Base-by-base conservation (phyloP, 805 yeast species). In the Metahyphopichia silvanorum region DNA sequence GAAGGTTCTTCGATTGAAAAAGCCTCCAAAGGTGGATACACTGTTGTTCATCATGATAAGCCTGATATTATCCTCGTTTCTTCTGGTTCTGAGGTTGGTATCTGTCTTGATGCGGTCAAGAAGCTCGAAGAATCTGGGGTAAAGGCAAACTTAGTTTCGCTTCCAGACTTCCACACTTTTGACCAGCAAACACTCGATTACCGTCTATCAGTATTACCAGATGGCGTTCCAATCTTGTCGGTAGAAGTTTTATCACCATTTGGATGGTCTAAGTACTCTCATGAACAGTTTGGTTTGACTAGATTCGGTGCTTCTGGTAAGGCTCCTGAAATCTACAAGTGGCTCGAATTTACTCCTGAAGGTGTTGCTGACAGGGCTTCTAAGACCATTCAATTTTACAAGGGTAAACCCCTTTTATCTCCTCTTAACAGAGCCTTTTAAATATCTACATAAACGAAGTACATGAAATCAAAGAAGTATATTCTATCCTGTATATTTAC, bases 281-380 rank as follows among this genome's bases (percentile, higher is more conserved):
- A 87, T 70, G 88, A 82, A 72, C 89, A 85, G 60, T 83, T 87
- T 51, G 95, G 95, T 69, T 71, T 87, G 57, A 77, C 86, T 77
- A 77, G 83, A 67, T 87, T 88, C 57, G 96, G 96, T 74, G 88
- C 86, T 38, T 86, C 95, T 38, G 96, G 93, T 57, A 80, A 82
- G 60, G 88, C 81, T 57, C 61, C 64, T 33, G 82, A 81, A 43
- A 74, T 86, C 41, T 87, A 79, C 80, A 75, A 82, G 65, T 68
- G 55, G 69, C 83, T 87, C 49, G 94, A 75, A 44, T 87, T 87
- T 74, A 85, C 89, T 33, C 79, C 86, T 39, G 94, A 83, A 60
- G 94, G 91, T 44, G 71, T 87, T 60, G 88, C 91, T 22, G 25
- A 22, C 6, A 22, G 25, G n/a, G 25, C 25, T 6, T 48, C 69